A percentile compares a stretch with the other conserved stretches of the same genome.
phyloP scores from a whole-genome alignment of 2,329 filamentous ascomycete species.

The Nemania sp. region DNA sequence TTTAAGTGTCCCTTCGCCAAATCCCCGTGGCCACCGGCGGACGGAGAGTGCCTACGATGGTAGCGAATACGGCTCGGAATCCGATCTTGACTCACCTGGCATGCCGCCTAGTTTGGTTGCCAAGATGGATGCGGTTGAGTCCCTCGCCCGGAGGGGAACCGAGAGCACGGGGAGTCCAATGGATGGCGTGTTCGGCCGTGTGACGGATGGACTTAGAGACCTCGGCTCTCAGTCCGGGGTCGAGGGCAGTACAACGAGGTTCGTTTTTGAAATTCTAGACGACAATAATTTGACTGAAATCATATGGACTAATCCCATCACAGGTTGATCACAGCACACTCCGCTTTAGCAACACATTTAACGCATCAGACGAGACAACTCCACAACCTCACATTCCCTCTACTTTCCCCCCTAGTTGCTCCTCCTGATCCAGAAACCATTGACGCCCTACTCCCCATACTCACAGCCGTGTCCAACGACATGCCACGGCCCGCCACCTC shows the following conservation, averaged over 20 bases:
- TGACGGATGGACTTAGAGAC: slow-evolving; percentile 77
- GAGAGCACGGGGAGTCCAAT: slow-evolving; percentile 73
- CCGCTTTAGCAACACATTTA: slow-evolving; percentile 79
- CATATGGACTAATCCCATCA: slow-evolving; percentile 22
- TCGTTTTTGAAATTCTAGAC: slow-evolving; percentile 44
- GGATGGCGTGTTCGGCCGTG: slow-evolving; percentile 75
- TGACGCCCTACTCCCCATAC: slow-evolving; percentile 75
- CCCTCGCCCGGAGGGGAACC: slow-evolving; percentile 72
- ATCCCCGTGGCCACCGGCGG: slow-evolving; percentile 62
- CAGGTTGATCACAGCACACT: slow-evolving; percentile 81
- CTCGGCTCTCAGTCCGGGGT: slow-evolving; percentile 79
- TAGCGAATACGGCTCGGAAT: slow-evolving; percentile 79
- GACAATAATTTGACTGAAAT: slow-evolving; percentile 15
- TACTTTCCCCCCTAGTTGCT: slow-evolving; percentile 76
- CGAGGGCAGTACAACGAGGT: slow-evolving; percentile 79
- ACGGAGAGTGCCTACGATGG: slow-evolving; percentile 74
- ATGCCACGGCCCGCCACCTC: slow-evolving; percentile 74
- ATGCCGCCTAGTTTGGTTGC: slow-evolving; percentile 75
- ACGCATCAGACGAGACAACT: slow-evolving; percentile 80
- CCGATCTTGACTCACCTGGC: slow-evolving; percentile 75
- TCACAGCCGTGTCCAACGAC: slow-evolving; percentile 72
- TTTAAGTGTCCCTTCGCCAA: slow-evolving; percentile 58
- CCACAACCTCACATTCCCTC: slow-evolving; percentile 76
- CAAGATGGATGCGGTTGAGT: slow-evolving; percentile 79
- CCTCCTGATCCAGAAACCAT: slow-evolving; percentile 73